Conservation (phyloP, 495 filamentous ascomycete genomes). For the Thermothielavioides terrestris region DNA sequence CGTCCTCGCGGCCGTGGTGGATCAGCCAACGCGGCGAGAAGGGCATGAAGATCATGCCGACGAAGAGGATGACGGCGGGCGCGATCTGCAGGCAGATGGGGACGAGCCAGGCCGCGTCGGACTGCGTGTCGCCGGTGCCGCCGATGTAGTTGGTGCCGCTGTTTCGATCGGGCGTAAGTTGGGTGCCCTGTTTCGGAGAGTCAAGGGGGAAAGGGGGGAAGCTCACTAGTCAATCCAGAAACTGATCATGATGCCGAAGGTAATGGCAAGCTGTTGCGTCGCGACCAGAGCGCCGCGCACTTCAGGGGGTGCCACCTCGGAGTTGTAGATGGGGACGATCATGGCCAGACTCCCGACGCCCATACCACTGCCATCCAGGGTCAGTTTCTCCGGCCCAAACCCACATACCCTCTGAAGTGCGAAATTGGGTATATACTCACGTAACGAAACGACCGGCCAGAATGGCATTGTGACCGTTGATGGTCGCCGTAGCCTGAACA, state of each 20-base stretch:
- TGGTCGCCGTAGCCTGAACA: conserved; percentile 57
- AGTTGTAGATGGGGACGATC: conserved; percentile 63
- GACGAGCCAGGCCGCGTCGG: conserved; percentile 60
- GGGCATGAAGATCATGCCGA: conserved; percentile 73
- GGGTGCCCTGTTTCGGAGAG: background rate
- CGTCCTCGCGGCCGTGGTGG: conserved; percentile 62
- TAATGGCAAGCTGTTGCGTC: conserved; percentile 73
- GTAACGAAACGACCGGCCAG: conserved; percentile 71
- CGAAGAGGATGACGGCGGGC: conserved; percentile 51
- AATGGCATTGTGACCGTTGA: conserved; percentile 48
- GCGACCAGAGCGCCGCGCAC: conserved; percentile 64
- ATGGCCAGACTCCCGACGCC: conserved; percentile 62
- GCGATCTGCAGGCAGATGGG: conserved; percentile 55
- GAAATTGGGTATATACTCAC: no score
- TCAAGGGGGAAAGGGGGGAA: background rate
- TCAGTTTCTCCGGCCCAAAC: conserved; percentile 1
- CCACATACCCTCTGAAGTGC: no score
- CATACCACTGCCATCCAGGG: conserved; percentile 42
- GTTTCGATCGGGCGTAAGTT: no score
- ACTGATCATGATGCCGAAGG: conserved; percentile 71
- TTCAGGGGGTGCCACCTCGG: conserved; percentile 54
- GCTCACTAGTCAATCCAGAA: conserved; percentile 73
- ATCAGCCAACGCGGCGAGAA: conserved; percentile 75
- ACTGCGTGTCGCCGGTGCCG: conserved; percentile 54
- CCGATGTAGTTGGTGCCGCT: conserved; percentile 67